Conservation (phyloP, 805 yeast species). For the Candida chauliodis region DNA sequence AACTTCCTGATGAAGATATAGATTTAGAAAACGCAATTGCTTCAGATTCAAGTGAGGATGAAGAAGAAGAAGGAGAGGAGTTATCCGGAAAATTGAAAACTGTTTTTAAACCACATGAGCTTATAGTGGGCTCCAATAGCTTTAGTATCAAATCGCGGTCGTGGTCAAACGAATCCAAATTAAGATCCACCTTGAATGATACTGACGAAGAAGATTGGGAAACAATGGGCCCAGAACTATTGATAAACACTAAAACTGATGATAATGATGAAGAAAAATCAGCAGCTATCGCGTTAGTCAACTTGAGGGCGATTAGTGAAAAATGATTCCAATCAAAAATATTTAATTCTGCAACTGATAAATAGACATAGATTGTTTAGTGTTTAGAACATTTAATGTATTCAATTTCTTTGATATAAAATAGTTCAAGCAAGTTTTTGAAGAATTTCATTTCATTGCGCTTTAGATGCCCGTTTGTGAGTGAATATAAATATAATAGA, state of each 20-base stretch:
- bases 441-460: too few relatives aligned
- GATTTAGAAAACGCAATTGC: constrained; percentile 16
- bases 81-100: constrained; percentile 10
- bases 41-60: constrained; percentile 3
- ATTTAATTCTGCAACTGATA: too few relatives aligned
- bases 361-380: constrained; percentile 1
- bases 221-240: constrained; percentile 73
- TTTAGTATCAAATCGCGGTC: constrained; percentile 1
- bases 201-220: constrained; percentile 99
- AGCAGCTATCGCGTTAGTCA: constrained; percentile 67
- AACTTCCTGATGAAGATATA: constrained; percentile 25
- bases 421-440: too few relatives aligned
- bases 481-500: too few relatives aligned
- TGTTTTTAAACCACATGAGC: not conserved
- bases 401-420: not conserved
- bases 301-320: constrained; percentile 33
- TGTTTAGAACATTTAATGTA: not conserved
- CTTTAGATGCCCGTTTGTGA: too few relatives aligned
- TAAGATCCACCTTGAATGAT: constrained; percentile 40
- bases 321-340: not conserved
- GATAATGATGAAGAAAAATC: constrained; percentile 38
- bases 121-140: not conserved
- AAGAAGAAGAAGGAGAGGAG: constrained; percentile 21
- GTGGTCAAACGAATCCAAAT: constrained; percentile 36
- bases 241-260: constrained; percentile 32